Conservation (phyloP, 2,329 filamentous ascomycete species). For the Fusarium chuoi region DNA sequence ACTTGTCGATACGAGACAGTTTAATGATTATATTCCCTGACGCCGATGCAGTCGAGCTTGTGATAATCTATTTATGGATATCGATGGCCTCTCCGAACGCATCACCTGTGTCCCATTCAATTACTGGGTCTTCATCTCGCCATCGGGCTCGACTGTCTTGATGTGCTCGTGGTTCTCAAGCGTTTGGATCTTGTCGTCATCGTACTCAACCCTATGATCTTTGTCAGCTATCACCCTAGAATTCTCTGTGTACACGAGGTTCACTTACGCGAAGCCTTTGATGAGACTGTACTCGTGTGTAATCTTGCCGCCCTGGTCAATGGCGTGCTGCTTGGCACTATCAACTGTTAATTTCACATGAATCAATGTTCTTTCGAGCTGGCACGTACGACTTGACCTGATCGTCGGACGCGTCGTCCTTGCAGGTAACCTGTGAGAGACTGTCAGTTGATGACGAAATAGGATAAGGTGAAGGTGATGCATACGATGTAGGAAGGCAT, state of each 20-base stretch:
- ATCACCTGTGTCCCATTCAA: background rate
- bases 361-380: background rate
- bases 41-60: slow-evolving; percentile 17
- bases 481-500: slow-evolving; percentile 69
- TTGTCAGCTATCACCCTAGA: background rate
- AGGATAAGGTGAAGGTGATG: background rate
- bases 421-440: slow-evolving; percentile 76
- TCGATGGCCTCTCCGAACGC: background rate
- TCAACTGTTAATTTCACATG: background rate
- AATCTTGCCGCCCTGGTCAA: slow-evolving; percentile 83
- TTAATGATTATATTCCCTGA: slow-evolving; percentile 19
- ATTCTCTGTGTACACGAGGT: background rate
- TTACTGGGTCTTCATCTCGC: slow-evolving; percentile 77
- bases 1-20: background rate
- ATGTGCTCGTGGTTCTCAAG: slow-evolving; percentile 77
- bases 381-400: slow-evolving; percentile 72
- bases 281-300: slow-evolving; percentile 85
- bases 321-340: slow-evolving; percentile 81
- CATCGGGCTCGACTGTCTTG: slow-evolving; percentile 78
- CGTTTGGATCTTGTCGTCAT: slow-evolving; percentile 71
- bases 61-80: slow-evolving; percentile 20
- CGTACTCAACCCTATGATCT: slow-evolving; percentile 73
- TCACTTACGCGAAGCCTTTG: slow-evolving; percentile 89
- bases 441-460: slow-evolving; percentile 20
- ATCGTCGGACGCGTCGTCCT: slow-evolving; percentile 72